Percentiles rank a stretch among this genome's conserved stretches.
Evolutionary conservation across 2,329 filamentous ascomycete genomes (phyloP).

Genomic region (Penicillium sp.): DNA sequence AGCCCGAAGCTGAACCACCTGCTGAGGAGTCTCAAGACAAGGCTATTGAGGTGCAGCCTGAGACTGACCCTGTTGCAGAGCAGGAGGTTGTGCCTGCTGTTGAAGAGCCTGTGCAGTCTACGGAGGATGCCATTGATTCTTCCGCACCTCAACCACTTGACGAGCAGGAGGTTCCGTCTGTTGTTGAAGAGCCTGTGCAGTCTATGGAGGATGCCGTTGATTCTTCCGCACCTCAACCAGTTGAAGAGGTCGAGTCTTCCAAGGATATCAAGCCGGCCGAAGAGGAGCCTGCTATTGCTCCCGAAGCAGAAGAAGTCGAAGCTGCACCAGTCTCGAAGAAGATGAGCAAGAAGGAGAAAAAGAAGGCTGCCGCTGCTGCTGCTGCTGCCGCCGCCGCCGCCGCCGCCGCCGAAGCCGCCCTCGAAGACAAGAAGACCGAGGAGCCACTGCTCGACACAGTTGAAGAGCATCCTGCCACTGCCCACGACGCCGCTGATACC

Average conservation of each 20-base stretch:
- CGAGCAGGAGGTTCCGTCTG: too few species aligned
- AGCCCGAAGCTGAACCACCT: conserved; percentile 11
- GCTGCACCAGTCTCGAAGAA: conserved; percentile 17
- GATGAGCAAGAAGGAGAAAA: conserved; percentile 33
- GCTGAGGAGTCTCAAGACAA: conserved; percentile 9
- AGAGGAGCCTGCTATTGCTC: neutral
- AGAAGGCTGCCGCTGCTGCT: conserved; percentile 26
- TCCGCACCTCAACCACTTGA: neutral
- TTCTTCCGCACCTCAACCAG: neutral
- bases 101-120: conserved; percentile 6
- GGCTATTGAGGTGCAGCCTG: neutral
- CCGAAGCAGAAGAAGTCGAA: conserved; percentile 10
- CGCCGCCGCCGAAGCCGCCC: neutral
- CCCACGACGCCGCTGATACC: neutral
- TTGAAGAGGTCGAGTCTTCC: conserved; percentile 3
- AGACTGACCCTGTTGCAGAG: neutral
- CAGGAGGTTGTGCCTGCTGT: conserved; percentile 3
- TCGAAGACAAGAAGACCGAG: neutral
- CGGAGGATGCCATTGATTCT: neutral
- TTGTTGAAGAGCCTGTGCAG: too few species aligned
- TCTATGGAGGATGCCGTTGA: neutral
- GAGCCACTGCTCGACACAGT: conserved; percentile 1
- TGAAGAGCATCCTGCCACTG: neutral
- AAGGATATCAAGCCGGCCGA: conserved; percentile 3
- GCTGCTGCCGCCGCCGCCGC: conserved; percentile 10